phyloP scores from a whole-genome alignment of 2,329 filamentous ascomycete species.

The Uncinocarpus reesii region DNA sequence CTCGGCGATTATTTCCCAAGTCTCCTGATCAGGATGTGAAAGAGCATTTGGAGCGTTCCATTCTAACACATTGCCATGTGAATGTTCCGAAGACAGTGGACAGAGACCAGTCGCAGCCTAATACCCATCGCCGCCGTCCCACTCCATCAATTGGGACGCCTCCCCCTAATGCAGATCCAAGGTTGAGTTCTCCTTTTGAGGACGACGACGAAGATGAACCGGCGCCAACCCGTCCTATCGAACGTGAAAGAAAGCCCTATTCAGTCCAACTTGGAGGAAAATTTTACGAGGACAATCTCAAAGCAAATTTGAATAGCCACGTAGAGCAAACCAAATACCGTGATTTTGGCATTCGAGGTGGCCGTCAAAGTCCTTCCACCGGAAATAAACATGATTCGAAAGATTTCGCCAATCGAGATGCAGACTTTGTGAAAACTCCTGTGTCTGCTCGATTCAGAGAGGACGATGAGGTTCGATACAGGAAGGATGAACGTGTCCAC shows the following conservation, averaged over 20 bases:
- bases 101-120: conserved; percentile 24
- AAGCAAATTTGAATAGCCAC: not conserved
- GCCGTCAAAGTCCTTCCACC: not conserved
- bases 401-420: conserved; percentile 1
- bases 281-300: conserved; percentile 37
- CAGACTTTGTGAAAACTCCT: conserved; percentile 26
- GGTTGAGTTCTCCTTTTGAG: conserved; percentile 20
- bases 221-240: conserved; percentile 44
- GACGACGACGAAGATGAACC: conserved; percentile 29
- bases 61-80: conserved; percentile 45
- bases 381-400: not conserved
- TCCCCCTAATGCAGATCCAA: conserved; percentile 14
- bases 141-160: conserved; percentile 1
- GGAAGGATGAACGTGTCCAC: conserved; percentile 22
- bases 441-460: conserved; percentile 50
- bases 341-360: not conserved
- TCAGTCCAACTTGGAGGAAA: conserved; percentile 52
- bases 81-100: conserved; percentile 34
- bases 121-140: conserved; percentile 19
- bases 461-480: conserved; percentile 20
- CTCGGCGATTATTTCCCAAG: conserved; percentile 59
- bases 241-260: conserved; percentile 58
- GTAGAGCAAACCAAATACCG: conserved; percentile 10
- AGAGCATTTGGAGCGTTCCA: conserved; percentile 50
- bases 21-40: conserved; percentile 47